A percentile compares a stretch with the other conserved stretches of the same genome.
Conservation (phyloP, 805 yeast species). For the Phaffomyces thermotolerans region DNA sequence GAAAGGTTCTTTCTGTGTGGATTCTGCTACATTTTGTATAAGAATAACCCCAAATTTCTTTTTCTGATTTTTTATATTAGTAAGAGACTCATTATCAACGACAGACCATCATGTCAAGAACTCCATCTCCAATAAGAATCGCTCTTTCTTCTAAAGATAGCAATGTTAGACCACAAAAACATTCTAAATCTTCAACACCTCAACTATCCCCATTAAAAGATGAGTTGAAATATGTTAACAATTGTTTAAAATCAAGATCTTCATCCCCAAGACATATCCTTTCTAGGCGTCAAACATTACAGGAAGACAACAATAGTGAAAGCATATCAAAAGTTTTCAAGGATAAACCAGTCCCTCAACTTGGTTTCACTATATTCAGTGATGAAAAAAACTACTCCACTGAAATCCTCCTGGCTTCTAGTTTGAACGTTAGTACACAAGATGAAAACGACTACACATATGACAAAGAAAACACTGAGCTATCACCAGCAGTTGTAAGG, state of each 20-base stretch:
- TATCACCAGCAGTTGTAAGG: not conserved
- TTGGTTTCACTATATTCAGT: slow-evolving; percentile 20
- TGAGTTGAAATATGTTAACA: not conserved
- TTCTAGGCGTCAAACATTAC: not conserved
- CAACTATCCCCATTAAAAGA: slow-evolving; percentile 10
- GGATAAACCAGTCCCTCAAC: slow-evolving; percentile 7
- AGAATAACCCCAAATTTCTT: not conserved
- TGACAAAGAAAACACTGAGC: slow-evolving; percentile 16
- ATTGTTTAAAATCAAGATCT: slow-evolving; percentile 8
- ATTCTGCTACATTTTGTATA: not conserved
- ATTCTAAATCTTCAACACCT: slow-evolving; percentile 11
- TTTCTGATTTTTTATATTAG: not conserved
- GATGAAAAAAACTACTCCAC: slow-evolving; percentile 20
- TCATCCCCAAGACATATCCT: slow-evolving; percentile 1
- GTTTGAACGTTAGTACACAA: slow-evolving; percentile 4
- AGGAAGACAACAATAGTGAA: not conserved
- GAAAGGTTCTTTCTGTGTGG: not conserved
- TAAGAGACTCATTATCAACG: no score
- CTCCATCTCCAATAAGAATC: slow-evolving; percentile 19
- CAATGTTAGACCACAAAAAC: slow-evolving; percentile 14
- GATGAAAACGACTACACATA: slow-evolving; percentile 15
- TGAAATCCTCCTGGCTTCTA: slow-evolving; percentile 9
- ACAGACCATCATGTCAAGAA: slow-evolving; percentile 6
- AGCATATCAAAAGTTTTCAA: slow-evolving; percentile 2
- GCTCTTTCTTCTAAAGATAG: slow-evolving; percentile 21